Base-by-base conservation (phyloP, 495 filamentous ascomycete species). In the Xanthoparmelia taractica region DNA sequence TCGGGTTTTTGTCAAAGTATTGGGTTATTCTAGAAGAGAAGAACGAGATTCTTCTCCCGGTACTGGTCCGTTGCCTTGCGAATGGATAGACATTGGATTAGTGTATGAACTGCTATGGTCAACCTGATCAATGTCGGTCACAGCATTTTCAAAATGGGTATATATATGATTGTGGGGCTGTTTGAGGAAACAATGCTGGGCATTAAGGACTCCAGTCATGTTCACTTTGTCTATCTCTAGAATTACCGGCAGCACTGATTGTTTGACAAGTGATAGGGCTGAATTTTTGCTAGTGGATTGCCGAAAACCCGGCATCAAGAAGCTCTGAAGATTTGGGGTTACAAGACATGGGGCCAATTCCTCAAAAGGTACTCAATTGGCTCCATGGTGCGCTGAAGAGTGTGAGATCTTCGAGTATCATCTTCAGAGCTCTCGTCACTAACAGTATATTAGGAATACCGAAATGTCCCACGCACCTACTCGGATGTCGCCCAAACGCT, bases 301-400 rank as follows among this genome's bases (percentile, higher is more conserved):
- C 7, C n/a, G n/a, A 47, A 25, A 23, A 12, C 20, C 2, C 11
- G 43, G n/a, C n/a, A 47, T 47, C 43, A 27, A 48, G 45, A 52
- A 17, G 27, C 13, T 54, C 29, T 33, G 29, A 33, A 20, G 5
- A 31, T 2, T 33, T 54, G 5, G 29, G 17, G 15, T 13, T 54
- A 17, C 50, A 34, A 65, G 56, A 58, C 34, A 92, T 87, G 82
- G 88, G 89, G 74, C 79, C 85, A 60, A 89, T 96, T 67, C 85
- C 90, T 65, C 92, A 94, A 70, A 88, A 91, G 74, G 87, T 95
- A 48, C 81, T 97, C 60, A 90, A 89, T 73, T 98, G 94, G 94
- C 85, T 98, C 2, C 95, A 96, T 76, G 94, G 88, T 73, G 86
- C 96, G 52, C 72, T 98, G 60, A 87, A 83, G 43, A 90, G 87